A percentile compares a stretch with the other conserved stretches of the same genome.
phyloP scores from a whole-genome alignment of 495 filamentous ascomycete genomes.

The Chaetomium fimeti region DNA sequence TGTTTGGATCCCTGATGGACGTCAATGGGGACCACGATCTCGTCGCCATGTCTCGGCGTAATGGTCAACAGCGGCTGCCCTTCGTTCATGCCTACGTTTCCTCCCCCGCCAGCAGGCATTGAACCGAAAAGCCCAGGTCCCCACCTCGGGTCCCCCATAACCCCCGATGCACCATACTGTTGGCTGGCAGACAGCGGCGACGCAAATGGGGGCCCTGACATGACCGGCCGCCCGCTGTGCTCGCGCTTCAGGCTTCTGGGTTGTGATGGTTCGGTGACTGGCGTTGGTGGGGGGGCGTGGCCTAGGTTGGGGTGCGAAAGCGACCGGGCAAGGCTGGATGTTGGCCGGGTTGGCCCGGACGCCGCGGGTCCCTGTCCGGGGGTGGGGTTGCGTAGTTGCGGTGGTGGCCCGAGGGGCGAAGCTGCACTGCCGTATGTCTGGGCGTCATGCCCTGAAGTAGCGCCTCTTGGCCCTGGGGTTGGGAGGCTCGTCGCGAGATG shows the following conservation, averaged over 20 bases:
- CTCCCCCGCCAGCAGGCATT: slow-evolving; percentile 23
- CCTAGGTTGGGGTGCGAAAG: slow-evolving; percentile 43
- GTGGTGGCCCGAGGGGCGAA: slow-evolving; percentile 36
- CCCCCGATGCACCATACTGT: slow-evolving; percentile 25
- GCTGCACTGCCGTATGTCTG: slow-evolving; percentile 35
- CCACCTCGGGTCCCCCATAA: slow-evolving; percentile 40
- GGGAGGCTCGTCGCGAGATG: slow-evolving; percentile 41
- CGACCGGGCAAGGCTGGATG: slow-evolving; percentile 38
- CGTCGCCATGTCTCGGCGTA: slow-evolving; percentile 44
- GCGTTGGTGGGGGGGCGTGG: slow-evolving; percentile 31
- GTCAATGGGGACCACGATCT: slow-evolving; percentile 64
- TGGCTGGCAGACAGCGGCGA: slow-evolving; percentile 26
- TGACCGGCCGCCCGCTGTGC: slow-evolving; percentile 29
- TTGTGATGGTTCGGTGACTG: slow-evolving; percentile 31
- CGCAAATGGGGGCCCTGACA: slow-evolving; percentile 32
- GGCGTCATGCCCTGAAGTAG: slow-evolving; percentile 26
- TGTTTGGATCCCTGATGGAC: slow-evolving; percentile 79
- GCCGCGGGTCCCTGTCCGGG: slow-evolving; percentile 30
- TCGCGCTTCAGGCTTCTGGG: slow-evolving; percentile 23
- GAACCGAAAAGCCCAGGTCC: slow-evolving; percentile 21
- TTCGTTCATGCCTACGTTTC: slow-evolving; percentile 40
- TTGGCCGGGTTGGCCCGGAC: slow-evolving; percentile 37
- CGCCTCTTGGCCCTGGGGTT: slow-evolving; percentile 37
- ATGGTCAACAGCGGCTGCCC: slow-evolving; percentile 45
- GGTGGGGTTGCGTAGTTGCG: slow-evolving; percentile 33